Conservation (phyloP, 768 basidiomycete species). For the Astraeus odoratus region DNA sequence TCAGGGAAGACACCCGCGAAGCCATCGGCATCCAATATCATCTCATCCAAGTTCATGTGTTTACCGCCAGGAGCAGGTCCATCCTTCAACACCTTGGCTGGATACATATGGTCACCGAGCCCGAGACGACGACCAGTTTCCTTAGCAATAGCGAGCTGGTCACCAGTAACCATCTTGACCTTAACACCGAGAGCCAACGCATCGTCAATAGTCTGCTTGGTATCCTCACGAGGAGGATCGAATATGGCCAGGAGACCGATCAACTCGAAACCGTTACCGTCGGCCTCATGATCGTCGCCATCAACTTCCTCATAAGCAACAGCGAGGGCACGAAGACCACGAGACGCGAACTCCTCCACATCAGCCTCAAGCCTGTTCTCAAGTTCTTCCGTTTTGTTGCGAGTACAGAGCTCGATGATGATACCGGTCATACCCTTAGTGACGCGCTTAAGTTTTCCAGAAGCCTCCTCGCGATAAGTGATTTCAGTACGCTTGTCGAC, state of each 20-base stretch:
- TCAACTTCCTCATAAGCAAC: slow-evolving; percentile 93
- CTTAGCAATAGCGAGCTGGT: slow-evolving; percentile 99
- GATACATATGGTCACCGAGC: slow-evolving; percentile 98
- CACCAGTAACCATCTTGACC: slow-evolving; percentile 99
- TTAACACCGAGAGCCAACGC: slow-evolving; percentile 92
- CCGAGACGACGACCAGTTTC: slow-evolving; percentile 98
- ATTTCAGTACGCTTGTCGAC: slow-evolving; percentile 99
- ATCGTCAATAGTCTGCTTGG: slow-evolving; percentile 98
- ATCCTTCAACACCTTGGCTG: slow-evolving; percentile 97
- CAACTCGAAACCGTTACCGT: slow-evolving; percentile 96
- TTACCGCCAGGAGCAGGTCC: slow-evolving; percentile 85
- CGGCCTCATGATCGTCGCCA: slow-evolving; percentile 71
- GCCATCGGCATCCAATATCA: slow-evolving; percentile 99
- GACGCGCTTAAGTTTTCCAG: slow-evolving; percentile 96
- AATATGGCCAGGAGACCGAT: slow-evolving; percentile 97
- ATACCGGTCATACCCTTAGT: slow-evolving; percentile 99
- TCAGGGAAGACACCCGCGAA: slow-evolving; percentile 99
- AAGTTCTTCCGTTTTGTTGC: slow-evolving; percentile 92
- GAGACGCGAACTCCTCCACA: slow-evolving; percentile 91
- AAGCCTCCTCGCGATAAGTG: slow-evolving; percentile 89
- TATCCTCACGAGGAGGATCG: slow-evolving; percentile 96
- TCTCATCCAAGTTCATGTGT: slow-evolving; percentile 83
- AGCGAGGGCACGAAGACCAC: slow-evolving; percentile 94
- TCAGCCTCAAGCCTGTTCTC: slow-evolving; percentile 91
- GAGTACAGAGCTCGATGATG: slow-evolving; percentile 94